Evolutionary conservation across 108 stramenopile species (phyloP).

Genomic region (Discostella stelligeroides): DNA sequence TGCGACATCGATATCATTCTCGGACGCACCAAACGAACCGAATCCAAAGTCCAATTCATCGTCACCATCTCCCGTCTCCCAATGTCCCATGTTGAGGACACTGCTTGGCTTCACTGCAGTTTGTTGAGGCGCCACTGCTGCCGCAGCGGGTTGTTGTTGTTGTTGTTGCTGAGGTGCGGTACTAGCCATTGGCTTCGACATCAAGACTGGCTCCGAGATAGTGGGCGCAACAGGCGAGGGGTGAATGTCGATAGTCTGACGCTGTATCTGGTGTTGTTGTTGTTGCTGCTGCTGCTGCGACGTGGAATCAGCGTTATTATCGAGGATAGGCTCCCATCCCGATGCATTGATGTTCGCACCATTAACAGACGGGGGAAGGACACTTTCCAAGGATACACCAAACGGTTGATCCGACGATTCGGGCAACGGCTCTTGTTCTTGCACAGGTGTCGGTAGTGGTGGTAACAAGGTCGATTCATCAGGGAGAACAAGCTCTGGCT

Average conservation of each 20-base stretch:
- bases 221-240: slow-evolving; percentile 13
- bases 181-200: slow-evolving; percentile 26
- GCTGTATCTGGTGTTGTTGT: slow-evolving; percentile 29
- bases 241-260: slow-evolving; percentile 9
- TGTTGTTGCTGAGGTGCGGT: slow-evolving; percentile 12
- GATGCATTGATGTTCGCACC: slow-evolving; percentile 58
- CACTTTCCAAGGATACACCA: slow-evolving; percentile 36
- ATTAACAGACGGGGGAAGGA: slow-evolving; percentile 51
- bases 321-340: slow-evolving; percentile 55
- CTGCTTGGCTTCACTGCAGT: slow-evolving; percentile 50
- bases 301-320: slow-evolving; percentile 21
- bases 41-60: slow-evolving; percentile 85
- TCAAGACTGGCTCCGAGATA: slow-evolving; percentile 18
- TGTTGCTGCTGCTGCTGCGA: slow-evolving; percentile 21
- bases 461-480: slow-evolving; percentile 2
- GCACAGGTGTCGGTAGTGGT: not conserved
- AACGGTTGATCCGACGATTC: slow-evolving; percentile 30
- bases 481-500: slow-evolving; percentile 25
- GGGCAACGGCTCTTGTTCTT: slow-evolving; percentile 23
- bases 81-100: slow-evolving; percentile 89
- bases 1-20: slow-evolving; percentile 46
- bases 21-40: slow-evolving; percentile 70
- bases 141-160: slow-evolving; percentile 13
- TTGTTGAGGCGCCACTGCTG: slow-evolving; percentile 21
- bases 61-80: slow-evolving; percentile 78